Evolutionary conservation across 805 yeast species (phyloP).

Genomic region (Ogataea paraovalis): DNA sequence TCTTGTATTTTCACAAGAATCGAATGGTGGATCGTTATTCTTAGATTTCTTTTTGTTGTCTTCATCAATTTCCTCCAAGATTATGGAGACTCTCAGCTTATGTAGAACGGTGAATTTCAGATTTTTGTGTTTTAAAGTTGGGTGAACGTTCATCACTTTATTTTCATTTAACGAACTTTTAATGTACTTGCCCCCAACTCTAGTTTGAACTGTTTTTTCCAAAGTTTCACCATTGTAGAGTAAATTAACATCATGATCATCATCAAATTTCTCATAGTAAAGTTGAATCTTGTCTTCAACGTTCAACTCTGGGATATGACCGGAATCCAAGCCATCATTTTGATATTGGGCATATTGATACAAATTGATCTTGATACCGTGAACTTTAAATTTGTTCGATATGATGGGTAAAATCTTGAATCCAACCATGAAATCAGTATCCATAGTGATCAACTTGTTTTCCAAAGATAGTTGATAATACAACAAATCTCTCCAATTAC

Average conservation of each 20-base stretch:
- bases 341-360: conserved; percentile 22
- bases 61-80: conserved; percentile 6
- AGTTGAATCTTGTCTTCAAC: conserved; percentile 18
- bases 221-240: not conserved
- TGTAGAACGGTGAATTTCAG: not conserved
- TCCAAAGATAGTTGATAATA: conserved; percentile 22
- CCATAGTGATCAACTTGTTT: conserved; percentile 18
- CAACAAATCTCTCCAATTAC: conserved; percentile 31
- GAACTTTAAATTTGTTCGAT: conserved; percentile 14
- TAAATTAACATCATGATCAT: not conserved
- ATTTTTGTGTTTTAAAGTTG: not conserved
- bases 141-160: not conserved
- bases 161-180: not conserved
- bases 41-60: conserved; percentile 12
- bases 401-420: conserved; percentile 26
- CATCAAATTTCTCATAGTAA: conserved; percentile 2
- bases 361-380: conserved; percentile 19
- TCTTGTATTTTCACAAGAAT: not conserved
- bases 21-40: conserved; percentile 6
- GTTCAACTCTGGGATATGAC: conserved; percentile 5
- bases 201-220: conserved; percentile 7
- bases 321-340: not conserved
- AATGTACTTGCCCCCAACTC: conserved; percentile 8
- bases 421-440: conserved; percentile 10
- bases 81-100: conserved; percentile 8